Evolutionary conservation across 345 rosid species (phyloP).

Genomic region (Sonneratia alba): DNA sequence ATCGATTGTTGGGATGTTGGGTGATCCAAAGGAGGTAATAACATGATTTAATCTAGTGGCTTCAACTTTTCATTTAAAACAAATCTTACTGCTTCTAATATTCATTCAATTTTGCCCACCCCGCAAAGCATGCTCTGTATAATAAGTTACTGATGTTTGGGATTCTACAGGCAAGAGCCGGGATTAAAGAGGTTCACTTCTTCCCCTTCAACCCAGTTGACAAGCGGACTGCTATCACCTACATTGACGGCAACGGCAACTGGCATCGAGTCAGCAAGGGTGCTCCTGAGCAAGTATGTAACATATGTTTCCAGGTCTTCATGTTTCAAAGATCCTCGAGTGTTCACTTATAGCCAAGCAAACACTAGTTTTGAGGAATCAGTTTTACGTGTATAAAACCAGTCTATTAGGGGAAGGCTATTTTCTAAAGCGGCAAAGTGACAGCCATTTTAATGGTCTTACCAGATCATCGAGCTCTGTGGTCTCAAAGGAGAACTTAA

Average conservation of each 20-base stretch:
- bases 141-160: not conserved
- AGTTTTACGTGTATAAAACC: no score
- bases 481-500: conserved; percentile 62
- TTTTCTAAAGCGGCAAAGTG: no score
- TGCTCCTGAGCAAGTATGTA: conserved; percentile 79
- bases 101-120: no score
- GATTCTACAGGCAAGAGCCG: conserved; percentile 57
- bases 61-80: no score
- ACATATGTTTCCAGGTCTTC: conserved; percentile 5
- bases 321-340: not conserved
- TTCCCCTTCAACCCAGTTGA: conserved; percentile 87
- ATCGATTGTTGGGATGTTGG: conserved; percentile 90
- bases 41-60: no score
- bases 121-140: no score
- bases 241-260: conserved; percentile 56
- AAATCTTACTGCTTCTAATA: no score
- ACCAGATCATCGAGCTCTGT: conserved; percentile 61
- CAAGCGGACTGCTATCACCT: conserved; percentile 88
- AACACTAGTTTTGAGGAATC: no score
- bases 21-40: conserved; percentile 83
- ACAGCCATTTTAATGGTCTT: no score
- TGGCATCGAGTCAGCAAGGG: conserved; percentile 93
- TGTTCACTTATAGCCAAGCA: no score
- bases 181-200: conserved; percentile 70
- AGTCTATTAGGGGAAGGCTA: no score